Base-by-base conservation (phyloP, 768 basidiomycete genomes). In the Boletus bicolor region DNA sequence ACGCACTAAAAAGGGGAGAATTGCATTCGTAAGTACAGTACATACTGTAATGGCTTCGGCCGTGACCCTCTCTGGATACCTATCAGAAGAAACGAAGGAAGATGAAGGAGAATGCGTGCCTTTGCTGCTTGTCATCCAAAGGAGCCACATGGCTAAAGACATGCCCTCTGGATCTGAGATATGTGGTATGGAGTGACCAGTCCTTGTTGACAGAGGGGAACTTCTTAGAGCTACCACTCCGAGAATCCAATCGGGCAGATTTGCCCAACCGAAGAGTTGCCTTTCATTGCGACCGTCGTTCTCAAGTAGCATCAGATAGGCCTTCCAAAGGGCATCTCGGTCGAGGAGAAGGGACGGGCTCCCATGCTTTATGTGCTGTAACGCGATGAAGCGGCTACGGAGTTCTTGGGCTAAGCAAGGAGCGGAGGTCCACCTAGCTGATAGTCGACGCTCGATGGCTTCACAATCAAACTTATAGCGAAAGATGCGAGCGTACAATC, bases 231-330 rank as follows among this genome's bases (percentile, higher is more conserved):
- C 53, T 8, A 57, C 45, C 34, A 55, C 65, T 8, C 57, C 62
- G 7, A 62, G n/a, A 2, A 68, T 45, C 66, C 69, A 72, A 15
- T 57, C 57, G 2, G 67, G 59, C 3, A 79, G 55, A 42, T 61
- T 63, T 39, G 79, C 79, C 76, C 78, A 81, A 21, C 63, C 54
- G 21, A 71, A 45, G 19, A 82, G 70, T 42, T 81, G 82, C 1
- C 60, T 58, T 49, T 73, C 69, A 55, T 82, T 82, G 55, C 67
- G 65, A 21, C 77, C 77, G 49, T 81, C 81, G 44, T 79, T 77
- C 65, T 84, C 83, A 24, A 77, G 65, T 44, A 82, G 59, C 80
- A 84, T 82, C 36, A 83, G 53, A 57, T 79, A 82, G 11, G 72
- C 76, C 17, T 74, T 77, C 83, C 83, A 84, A 15, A 84, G 68